Base-by-base conservation (phyloP, 1,284 basidiomycete genomes). In the Cutaneotrichosporon sp. region DNA sequence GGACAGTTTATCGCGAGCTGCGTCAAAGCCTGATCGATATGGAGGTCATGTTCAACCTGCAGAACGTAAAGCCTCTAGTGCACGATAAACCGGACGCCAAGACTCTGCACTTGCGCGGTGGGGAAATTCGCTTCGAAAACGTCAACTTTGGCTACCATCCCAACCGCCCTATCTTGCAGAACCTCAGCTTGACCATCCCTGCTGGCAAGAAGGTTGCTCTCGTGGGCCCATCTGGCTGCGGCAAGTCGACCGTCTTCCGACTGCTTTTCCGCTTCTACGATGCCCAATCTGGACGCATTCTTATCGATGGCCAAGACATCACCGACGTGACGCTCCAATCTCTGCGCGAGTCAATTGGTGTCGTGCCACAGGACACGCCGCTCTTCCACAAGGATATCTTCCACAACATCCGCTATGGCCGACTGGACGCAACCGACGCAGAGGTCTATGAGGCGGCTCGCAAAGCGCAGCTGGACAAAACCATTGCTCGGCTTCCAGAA, bases 351-450 rank as follows among this genome's bases (percentile, higher is more conserved):
- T 78, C 81, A 1, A 86, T 98, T 41, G 96, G 94, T 2, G 90
- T 97, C 10, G 96, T 98, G 1, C 96, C 94, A 0, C 94, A 98
- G 73, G 96, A 98, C 67, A 98, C 94, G 17, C 92, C 94, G 1
- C 79, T 98, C 5, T 97, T 98, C 81, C 93, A 98, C 74, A 86
- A 87, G 16, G 86, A 97, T 68, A 87, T 98, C 48, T 79, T 94
- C 79, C 89, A 97, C 71, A 98, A 98, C 68, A 84, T 98, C 46
- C 81, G 91, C 7, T 98, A 98, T 69, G 94, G 94, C 0, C 79
- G 87, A n/a, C 75, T 97, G 25, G 82, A 85, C 52, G 93, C 93
- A 26, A 86, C 79, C 0, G 91, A 97, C 63, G 89, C 87, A 46
- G 86, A 97, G 67, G 94, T 97, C 19, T 79, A 81, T 51, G 84